Conservation (phyloP, 306 rosid genomes). For the Quercus berberidifolia region DNA sequence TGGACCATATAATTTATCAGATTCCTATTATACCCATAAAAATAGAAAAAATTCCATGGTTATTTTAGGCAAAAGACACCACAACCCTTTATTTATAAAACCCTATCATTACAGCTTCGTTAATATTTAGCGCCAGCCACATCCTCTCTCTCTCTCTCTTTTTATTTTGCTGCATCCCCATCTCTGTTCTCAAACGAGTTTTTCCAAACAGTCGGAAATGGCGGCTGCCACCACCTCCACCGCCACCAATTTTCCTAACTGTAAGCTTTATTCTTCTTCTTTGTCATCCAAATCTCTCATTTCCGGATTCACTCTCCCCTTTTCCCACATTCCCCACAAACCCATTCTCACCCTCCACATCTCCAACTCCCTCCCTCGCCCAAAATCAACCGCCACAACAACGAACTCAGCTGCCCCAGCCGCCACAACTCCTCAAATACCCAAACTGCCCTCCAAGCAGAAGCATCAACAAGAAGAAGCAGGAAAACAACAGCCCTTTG, state of each 20-base stretch:
- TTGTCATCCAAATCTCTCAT: background rate
- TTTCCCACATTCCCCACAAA: slow-evolving; percentile 21
- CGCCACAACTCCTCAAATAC: background rate
- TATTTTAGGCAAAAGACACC: too few species aligned
- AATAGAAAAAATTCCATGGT: too few species aligned
- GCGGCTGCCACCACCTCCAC: slow-evolving; percentile 28
- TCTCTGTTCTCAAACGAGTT: background rate
- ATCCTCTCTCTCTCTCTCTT: too few species aligned
- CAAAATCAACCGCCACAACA: slow-evolving; percentile 17
- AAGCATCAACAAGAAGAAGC: background rate
- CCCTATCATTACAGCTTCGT: too few species aligned
- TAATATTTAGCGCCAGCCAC: too few species aligned
- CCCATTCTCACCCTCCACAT: slow-evolving; percentile 17
- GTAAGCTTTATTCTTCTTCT: background rate
- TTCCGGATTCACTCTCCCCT: slow-evolving; percentile 23
- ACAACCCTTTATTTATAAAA: too few species aligned
- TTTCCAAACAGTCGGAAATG: slow-evolving; percentile 23
- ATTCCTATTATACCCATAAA: too few species aligned
- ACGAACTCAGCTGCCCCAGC: slow-evolving; percentile 9
- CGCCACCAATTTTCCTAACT: background rate
- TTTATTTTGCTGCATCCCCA: background rate
- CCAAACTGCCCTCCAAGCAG: background rate
- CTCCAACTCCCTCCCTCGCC: slow-evolving; percentile 35
- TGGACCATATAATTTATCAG: too few species aligned
- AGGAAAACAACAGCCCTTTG: slow-evolving; percentile 4